Evolutionary conservation across 2,329 filamentous ascomycete genomes (phyloP).

Genomic region (Thermothelomyces thermophilus): DNA sequence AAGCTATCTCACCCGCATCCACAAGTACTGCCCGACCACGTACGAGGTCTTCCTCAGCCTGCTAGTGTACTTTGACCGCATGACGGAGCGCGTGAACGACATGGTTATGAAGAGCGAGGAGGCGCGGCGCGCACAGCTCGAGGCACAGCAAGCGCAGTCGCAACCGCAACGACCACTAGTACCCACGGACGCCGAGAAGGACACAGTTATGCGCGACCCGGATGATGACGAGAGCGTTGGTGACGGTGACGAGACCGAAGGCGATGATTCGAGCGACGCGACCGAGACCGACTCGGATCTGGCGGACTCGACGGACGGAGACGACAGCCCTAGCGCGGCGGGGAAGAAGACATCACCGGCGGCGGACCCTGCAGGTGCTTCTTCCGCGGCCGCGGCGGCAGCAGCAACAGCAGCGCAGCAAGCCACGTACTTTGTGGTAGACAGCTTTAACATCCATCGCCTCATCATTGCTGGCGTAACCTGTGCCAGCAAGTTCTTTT

Average conservation of each 20-base stretch:
- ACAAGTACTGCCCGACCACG: slow-evolving; percentile 97
- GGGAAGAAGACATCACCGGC: not conserved
- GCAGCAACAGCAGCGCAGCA: slow-evolving; percentile 9
- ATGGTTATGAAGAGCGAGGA: slow-evolving; percentile 63
- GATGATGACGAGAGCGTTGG: slow-evolving; percentile 37
- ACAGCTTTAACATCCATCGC: slow-evolving; percentile 98
- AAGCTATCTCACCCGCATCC: slow-evolving; percentile 91
- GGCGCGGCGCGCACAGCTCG: slow-evolving; percentile 35
- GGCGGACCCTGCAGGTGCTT: slow-evolving; percentile 6
- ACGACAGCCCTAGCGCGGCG: slow-evolving; percentile 17
- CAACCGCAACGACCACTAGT: slow-evolving; percentile 14
- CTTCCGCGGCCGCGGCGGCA: not conserved
- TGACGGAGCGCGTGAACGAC: slow-evolving; percentile 93
- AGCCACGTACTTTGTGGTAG: slow-evolving; percentile 78
- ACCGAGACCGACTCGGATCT: slow-evolving; percentile 25
- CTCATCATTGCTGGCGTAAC: slow-evolving; percentile 95
- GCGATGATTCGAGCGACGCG: slow-evolving; percentile 24
- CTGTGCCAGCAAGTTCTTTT: slow-evolving; percentile 99
- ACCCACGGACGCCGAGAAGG: slow-evolving; percentile 19
- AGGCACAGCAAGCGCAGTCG: slow-evolving; percentile 21
- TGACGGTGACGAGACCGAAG: no score
- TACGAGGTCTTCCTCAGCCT: slow-evolving; percentile 96
- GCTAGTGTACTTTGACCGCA: slow-evolving; percentile 95
- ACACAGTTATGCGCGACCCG: slow-evolving; percentile 34
- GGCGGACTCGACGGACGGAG: slow-evolving; percentile 19